Evolutionary conservation across 192 early-diverging fungal species (phyloP), one percentile per base, ranked within the genome.

Genomic region (Coemansia sp.): DNA sequence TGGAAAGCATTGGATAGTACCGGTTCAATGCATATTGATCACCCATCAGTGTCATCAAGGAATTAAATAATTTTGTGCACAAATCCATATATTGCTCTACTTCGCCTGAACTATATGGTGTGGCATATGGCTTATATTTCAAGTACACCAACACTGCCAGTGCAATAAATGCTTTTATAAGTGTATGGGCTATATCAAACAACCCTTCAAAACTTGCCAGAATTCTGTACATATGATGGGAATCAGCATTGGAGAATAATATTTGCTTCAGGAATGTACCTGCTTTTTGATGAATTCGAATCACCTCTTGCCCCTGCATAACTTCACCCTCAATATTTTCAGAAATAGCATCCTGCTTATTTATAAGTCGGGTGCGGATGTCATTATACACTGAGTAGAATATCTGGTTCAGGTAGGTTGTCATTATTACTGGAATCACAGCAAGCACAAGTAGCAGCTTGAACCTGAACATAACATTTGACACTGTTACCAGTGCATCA

Each of bases 261-360:
- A 45, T 22, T 25, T 5, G 32, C 10, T 27, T 5, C 2, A 55
- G 7, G 20, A 35, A 55, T 11, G n/a, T 14, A 4, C 11, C 21
- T 7, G 47, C 19, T 10, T 27, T 41, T 10, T 42, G 19, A 3
- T 38, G 47, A 34, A 63, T 40, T 11, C 61, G 53, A 20, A 63
- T n/a, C 39, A 55, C 31, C 3, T 12, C 29, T 11, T 55, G 42
- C 3, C 53, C 53, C 2, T 14, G 42, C 1, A 45, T 5, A 10
- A 44, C 8, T 4, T 45, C 42, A 17, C 28, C 12, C 19, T 20
- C n/a, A 17, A 55, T 1, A 19, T 42, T 54, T 8, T 20, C 14
- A 9, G 7, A 12, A 11, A 19, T 53, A 4, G 27, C n/a, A n/a
- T n/a, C n/a, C n/a, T n/a, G n/a, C n/a, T n/a, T n/a, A n/a, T n/a